Conservation (phyloP, 2,329 filamentous ascomycete genomes). For the Didymella keratinophila region DNA sequence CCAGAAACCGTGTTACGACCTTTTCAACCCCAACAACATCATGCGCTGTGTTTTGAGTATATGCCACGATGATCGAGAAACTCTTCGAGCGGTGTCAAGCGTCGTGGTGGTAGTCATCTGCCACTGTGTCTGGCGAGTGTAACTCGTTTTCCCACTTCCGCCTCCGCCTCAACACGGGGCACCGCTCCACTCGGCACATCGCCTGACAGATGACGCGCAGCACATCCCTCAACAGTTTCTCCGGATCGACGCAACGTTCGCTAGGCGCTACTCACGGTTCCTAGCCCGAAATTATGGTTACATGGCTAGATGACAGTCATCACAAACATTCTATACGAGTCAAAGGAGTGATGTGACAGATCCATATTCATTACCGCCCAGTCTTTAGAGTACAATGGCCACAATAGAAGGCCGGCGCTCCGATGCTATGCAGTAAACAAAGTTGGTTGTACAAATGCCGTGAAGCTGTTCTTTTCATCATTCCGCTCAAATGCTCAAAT, state of each 20-base stretch:
- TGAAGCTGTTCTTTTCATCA: constrained; percentile 33
- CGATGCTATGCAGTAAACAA: constrained; percentile 51
- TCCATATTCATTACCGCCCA: constrained; percentile 24
- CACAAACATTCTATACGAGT: too few relatives aligned
- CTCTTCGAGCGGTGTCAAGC: too few relatives aligned
- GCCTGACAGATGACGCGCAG: constrained; percentile 27
- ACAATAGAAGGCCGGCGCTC: constrained; percentile 44
- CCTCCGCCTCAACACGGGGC: constrained; percentile 26
- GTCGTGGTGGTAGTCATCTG: background rate
- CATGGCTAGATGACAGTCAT: too few relatives aligned
- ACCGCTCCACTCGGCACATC: constrained; percentile 35
- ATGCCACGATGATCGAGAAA: background rate
- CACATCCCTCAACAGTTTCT: constrained; percentile 35
- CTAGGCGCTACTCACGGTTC: constrained; percentile 8
- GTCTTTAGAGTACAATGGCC: constrained; percentile 43
- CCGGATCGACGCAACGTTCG: constrained; percentile 34
- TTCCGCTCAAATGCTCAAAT: constrained; percentile 37
- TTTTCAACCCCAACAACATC: too few relatives aligned
- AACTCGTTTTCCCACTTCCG: constrained; percentile 20
- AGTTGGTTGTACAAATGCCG: constrained; percentile 42
- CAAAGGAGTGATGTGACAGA: constrained; percentile 3
- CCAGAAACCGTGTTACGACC: too few relatives aligned
- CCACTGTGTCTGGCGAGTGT: constrained; percentile 11
- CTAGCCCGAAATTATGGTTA: background rate
- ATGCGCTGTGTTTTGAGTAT: too few relatives aligned